Conservation (phyloP, 208 protist species). For the Crithidia bombi region DNA sequence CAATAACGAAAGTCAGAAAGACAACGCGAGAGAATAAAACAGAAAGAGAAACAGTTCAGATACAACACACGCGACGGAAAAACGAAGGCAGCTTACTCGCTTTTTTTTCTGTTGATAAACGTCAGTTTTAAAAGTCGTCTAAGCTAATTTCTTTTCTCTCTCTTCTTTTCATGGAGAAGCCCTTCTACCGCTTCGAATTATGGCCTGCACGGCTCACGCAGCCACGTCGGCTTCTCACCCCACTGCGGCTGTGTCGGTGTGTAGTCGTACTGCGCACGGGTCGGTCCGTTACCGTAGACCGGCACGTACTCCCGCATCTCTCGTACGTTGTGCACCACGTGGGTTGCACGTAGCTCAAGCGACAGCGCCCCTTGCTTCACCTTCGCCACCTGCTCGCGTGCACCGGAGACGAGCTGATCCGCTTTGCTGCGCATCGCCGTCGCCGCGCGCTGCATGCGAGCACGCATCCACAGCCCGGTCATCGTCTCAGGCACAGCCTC, state of each 20-base stretch:
- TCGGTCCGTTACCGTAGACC: slow-evolving; percentile 3
- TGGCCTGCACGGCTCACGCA: neutral
- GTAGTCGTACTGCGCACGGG: slow-evolving; percentile 26
- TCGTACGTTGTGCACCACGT: neutral
- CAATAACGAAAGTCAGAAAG: no score
- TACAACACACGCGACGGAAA: no score
- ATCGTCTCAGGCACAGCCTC: slow-evolving; percentile 1
- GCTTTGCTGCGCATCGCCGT: neutral
- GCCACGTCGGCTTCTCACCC: slow-evolving; percentile 16
- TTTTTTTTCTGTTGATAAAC: no score
- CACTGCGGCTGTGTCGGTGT: slow-evolving; percentile 34
- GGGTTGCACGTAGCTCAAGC: neutral
- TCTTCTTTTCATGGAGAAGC: no score
- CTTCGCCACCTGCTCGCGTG: neutral
- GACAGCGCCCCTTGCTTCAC: neutral
- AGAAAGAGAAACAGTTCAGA: neutral
- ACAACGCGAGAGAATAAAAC: no score
- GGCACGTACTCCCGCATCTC: neutral
- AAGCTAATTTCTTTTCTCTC: neutral
- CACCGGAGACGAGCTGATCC: neutral
- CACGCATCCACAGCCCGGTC: slow-evolving; percentile 5
- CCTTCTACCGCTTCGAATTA: no score
- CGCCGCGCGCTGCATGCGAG: slow-evolving; percentile 2
- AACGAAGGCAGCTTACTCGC: neutral
- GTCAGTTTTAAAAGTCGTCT: no score